Conservation (phyloP, 441 rosid species). For the Pelargonium citronellum region DNA sequence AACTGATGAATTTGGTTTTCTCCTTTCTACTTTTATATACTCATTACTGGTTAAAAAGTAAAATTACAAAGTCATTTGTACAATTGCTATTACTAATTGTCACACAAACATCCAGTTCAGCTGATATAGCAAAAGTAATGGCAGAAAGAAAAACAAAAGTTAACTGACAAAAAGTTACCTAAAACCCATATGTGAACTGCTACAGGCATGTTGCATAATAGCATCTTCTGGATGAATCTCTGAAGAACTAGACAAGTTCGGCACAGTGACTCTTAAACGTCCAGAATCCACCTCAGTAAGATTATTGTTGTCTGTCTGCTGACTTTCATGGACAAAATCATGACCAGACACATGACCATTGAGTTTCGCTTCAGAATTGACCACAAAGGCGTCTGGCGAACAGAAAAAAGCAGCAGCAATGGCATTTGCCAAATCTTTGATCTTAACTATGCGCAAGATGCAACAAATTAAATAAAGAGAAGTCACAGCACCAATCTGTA, state of each 20-base stretch:
- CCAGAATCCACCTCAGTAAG: constrained; percentile 31
- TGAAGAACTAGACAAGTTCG: constrained; percentile 34
- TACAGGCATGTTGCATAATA: constrained; percentile 24
- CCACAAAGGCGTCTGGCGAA: constrained; percentile 51
- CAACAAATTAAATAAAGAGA: constrained; percentile 87
- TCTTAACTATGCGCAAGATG: constrained; percentile 91
- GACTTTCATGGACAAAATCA: constrained; percentile 30
- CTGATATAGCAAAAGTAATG: neutral
- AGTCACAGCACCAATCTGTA: constrained; percentile 58
- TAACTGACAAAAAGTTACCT: constrained; percentile 41
- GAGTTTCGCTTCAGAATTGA: constrained; percentile 45
- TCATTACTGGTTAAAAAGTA: neutral
- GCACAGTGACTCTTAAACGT: constrained; percentile 31
- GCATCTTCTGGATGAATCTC: constrained; percentile 36
- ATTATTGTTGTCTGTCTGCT: constrained; percentile 35
- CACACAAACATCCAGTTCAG: neutral
- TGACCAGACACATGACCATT: constrained; percentile 48
- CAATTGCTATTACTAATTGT: neutral
- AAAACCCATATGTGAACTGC: constrained; percentile 39
- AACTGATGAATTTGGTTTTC: neutral
- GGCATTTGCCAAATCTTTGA: constrained; percentile 88
- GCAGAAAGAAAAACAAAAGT: neutral
- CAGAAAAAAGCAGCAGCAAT: constrained; percentile 87
- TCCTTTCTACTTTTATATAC: neutral
- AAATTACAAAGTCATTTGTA: neutral